These are phyloP conservation scores for Penicillium sp. DNA, from an alignment of 2,329 filamentous ascomycete species.

Conservation along the genomic window DNA sequence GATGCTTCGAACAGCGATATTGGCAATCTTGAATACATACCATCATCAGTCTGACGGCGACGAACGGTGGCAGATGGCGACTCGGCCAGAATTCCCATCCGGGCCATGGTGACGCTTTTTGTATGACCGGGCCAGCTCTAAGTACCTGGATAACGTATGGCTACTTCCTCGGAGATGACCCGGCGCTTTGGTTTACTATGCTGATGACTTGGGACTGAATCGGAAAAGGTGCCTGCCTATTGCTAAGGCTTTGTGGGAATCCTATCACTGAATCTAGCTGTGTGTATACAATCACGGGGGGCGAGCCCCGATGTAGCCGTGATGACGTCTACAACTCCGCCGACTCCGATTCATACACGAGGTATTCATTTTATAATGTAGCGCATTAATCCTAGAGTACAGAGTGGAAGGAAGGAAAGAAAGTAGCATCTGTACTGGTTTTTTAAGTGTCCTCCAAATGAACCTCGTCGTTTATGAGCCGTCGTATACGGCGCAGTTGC, in stretches of 20 bases:
- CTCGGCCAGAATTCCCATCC: neutral
- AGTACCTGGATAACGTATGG: conserved; percentile 54
- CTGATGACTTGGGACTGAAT: conserved; percentile 51
- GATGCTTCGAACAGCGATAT: too few relatives aligned
- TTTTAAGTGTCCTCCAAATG: neutral
- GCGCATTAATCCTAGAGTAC: neutral
- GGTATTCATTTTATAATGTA: neutral
- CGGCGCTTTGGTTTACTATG: conserved; percentile 61
- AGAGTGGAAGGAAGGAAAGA: neutral
- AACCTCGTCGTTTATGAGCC: neutral
- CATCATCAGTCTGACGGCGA: too few relatives aligned
- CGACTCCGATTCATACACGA: neutral
- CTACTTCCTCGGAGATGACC: conserved; percentile 51
- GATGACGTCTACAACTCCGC: conserved; percentile 7
- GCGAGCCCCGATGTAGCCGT: conserved; percentile 14
- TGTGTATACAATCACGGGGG: conserved; percentile 34
- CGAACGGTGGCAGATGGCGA: neutral
- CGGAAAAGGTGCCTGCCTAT: conserved; percentile 53
- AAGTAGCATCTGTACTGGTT: neutral
- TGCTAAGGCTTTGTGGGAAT: conserved; percentile 47
- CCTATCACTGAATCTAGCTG: conserved; percentile 13
- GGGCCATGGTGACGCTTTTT: conserved; percentile 48
- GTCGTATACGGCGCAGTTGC: neutral
- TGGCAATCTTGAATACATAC: too few relatives aligned
- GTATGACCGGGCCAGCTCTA: conserved; percentile 56